phyloP scores from a whole-genome alignment of 2,329 filamentous ascomycete species.

The Penicillium sp. region DNA sequence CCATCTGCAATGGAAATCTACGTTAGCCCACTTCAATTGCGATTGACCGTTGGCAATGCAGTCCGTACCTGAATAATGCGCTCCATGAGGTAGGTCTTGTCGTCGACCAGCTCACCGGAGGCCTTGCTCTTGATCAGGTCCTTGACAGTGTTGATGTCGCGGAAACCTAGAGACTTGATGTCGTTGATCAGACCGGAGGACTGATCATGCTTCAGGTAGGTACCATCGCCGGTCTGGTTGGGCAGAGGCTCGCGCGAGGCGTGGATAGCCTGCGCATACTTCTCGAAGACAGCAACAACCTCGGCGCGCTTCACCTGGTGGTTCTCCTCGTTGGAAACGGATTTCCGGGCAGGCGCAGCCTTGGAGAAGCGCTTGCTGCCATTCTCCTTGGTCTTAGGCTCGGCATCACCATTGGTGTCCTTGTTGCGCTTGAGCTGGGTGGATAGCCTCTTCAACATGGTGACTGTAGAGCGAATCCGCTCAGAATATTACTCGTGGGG shows the following conservation, averaged over 20 bases:
- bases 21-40: neutral
- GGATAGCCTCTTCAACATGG: conserved; percentile 43
- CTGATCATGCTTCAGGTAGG: conserved; percentile 53
- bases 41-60: neutral
- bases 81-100: conserved; percentile 77
- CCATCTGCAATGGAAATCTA: conserved; percentile 47
- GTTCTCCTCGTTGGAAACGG: conserved; percentile 28
- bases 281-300: conserved; percentile 42
- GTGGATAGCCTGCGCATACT: conserved; percentile 49
- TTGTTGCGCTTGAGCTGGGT: conserved; percentile 41
- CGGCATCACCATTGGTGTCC: conserved; percentile 33
- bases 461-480: conserved; percentile 11
- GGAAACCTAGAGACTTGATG: conserved; percentile 54
- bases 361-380: conserved; percentile 36
- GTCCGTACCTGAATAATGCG: conserved; percentile 58
- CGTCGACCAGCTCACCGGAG: conserved; percentile 65
- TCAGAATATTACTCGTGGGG: neutral
- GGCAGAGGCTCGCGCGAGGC: conserved; percentile 63
- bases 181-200: conserved; percentile 57
- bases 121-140: conserved; percentile 62
- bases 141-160: conserved; percentile 63
- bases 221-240: conserved; percentile 62
- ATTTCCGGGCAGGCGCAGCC: conserved; percentile 23
- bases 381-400: conserved; percentile 30
- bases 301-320: conserved; percentile 39